Conservation (phyloP, 306 rosid genomes). For the Senna siamea region DNA sequence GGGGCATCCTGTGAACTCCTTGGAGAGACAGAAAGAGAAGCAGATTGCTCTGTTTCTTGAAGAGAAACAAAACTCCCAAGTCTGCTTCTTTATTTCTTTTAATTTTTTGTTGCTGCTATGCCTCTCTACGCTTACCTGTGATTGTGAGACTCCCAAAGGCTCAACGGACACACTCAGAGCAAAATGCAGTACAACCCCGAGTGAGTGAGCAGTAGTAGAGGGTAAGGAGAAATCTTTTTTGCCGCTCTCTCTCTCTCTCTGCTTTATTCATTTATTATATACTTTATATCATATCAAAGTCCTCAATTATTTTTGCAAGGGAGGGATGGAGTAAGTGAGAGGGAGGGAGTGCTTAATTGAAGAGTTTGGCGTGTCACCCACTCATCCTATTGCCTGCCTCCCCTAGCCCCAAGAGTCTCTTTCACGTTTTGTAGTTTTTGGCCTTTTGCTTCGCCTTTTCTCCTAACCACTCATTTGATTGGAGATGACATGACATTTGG, state of each 20-base stretch:
- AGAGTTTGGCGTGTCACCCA: slow-evolving; percentile 66
- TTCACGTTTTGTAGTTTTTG: slow-evolving; percentile 35
- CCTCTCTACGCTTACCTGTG: neutral
- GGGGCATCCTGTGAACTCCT: slow-evolving; percentile 54
- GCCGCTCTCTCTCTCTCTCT: neutral
- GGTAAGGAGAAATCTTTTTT: neutral
- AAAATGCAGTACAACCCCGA: slow-evolving; percentile 44
- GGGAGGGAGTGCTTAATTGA: no score
- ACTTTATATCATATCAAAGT: slow-evolving; percentile 9
- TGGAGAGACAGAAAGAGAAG: neutral
- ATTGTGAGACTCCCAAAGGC: slow-evolving; percentile 3
- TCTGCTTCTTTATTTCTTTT: neutral
- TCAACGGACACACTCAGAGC: slow-evolving; percentile 32
- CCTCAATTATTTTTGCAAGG: slow-evolving; percentile 51
- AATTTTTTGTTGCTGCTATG: neutral
- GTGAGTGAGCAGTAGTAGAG: slow-evolving; percentile 1
- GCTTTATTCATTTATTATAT: slow-evolving; percentile 1
- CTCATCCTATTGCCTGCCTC: slow-evolving; percentile 82
- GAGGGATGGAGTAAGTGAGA: no score
- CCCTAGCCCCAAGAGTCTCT: slow-evolving; percentile 70
- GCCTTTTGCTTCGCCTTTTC: slow-evolving; percentile 17
- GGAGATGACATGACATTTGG: slow-evolving; percentile 31
- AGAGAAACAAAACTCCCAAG: slow-evolving; percentile 27
- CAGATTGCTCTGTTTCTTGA: slow-evolving; percentile 39
- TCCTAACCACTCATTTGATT: slow-evolving; percentile 49